Evolutionary conservation across 1,284 basidiomycete species (phyloP).

Genomic region (Ustilago sp.): DNA sequence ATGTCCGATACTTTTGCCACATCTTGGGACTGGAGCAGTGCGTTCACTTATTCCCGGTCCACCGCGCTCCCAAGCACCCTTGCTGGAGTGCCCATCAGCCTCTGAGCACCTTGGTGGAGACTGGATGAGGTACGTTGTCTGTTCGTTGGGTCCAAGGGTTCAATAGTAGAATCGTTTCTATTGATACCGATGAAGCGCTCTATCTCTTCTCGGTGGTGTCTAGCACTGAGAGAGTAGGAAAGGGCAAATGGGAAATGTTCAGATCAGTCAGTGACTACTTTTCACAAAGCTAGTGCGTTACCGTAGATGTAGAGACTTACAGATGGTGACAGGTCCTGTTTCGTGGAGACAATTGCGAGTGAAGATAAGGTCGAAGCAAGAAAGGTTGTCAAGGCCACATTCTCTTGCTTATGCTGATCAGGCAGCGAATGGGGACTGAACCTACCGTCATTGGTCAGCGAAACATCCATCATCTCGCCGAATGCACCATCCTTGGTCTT

Average conservation of each 20-base stretch:
- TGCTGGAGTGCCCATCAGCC: slow-evolving; percentile 7
- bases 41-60: slow-evolving; percentile 10
- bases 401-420: neutral
- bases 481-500: slow-evolving; percentile 64
- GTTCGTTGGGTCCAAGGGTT: no score
- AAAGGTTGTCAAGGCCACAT: neutral
- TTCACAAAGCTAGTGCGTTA: neutral
- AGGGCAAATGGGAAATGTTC: neutral
- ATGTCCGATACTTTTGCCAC: neutral
- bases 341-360: no score
- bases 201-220: slow-evolving; percentile 61
- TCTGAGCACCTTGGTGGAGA: slow-evolving; percentile 1
- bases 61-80: slow-evolving; percentile 1
- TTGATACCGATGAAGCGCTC: neutral
- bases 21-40: slow-evolving; percentile 9
- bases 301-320: slow-evolving; percentile 22
- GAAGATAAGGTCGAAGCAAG: neutral
- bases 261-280: neutral
- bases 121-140: no score
- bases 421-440: neutral
- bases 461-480: slow-evolving; percentile 68
- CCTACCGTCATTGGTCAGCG: slow-evolving; percentile 63
- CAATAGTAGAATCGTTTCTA: no score
- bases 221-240: slow-evolving; percentile 27
- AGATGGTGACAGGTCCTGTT: slow-evolving; percentile 52